Conservation (phyloP, 768 basidiomycete genomes). For the Suillus bovinus region DNA sequence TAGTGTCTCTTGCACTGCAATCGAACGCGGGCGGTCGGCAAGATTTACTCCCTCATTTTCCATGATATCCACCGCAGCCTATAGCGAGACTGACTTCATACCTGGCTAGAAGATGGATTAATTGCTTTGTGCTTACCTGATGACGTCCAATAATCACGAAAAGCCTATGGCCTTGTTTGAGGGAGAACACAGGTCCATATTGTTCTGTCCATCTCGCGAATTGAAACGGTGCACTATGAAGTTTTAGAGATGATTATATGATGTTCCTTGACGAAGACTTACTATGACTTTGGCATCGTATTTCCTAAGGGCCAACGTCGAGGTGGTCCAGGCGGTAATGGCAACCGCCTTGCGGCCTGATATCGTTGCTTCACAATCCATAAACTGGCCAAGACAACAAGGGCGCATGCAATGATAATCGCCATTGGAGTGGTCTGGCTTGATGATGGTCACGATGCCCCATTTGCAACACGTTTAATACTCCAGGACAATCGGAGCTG, state of each 20-base stretch:
- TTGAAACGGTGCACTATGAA: no score
- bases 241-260: no score
- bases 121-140: slow-evolving; percentile 8
- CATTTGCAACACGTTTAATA: no score
- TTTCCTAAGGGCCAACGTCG: no score
- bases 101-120: background rate
- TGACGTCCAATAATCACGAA: slow-evolving; percentile 27
- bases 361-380: no score
- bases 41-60: slow-evolving; percentile 38
- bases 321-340: no score
- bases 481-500: no score
- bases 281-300: no score
- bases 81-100: slow-evolving; percentile 13
- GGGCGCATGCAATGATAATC: background rate
- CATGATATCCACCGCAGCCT: slow-evolving; percentile 44
- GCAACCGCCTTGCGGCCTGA: no score
- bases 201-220: no score
- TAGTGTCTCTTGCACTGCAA: slow-evolving; percentile 37
- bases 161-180: background rate
- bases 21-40: slow-evolving; percentile 35
- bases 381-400: background rate
- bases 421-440: background rate
- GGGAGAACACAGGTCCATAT: no score
- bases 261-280: no score
- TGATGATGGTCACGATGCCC: background rate